Evolutionary conservation across 192 early-diverging fungal genomes (phyloP).

Genomic region (Rhizophagus clarus): DNA sequence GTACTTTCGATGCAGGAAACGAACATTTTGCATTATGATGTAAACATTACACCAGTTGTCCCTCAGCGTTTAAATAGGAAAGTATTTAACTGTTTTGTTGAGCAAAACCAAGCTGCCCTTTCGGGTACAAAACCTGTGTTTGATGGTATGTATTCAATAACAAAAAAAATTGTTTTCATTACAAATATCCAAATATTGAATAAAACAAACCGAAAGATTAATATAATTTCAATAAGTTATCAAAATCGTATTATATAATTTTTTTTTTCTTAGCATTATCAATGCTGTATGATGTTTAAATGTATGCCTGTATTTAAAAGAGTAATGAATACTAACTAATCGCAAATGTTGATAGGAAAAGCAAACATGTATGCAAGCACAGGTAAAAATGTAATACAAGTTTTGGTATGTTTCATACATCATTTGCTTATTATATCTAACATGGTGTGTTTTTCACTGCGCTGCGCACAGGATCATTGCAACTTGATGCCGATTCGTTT

Average conservation of each 20-base stretch:
- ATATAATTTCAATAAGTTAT: too few species aligned
- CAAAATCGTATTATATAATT: too few species aligned
- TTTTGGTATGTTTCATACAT: too few species aligned
- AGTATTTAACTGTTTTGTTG: slow-evolving; percentile 68
- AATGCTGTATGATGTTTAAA: too few species aligned
- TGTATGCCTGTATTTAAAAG: too few species aligned
- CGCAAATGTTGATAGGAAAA: slow-evolving; percentile 76
- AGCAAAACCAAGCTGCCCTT: slow-evolving; percentile 51
- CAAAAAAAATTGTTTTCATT: too few species aligned
- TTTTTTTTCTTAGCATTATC: too few species aligned
- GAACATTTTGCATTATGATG: slow-evolving; percentile 83
- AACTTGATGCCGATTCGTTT: slow-evolving; percentile 55
- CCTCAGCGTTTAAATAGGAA: slow-evolving; percentile 72
- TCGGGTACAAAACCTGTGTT: slow-evolving; percentile 70
- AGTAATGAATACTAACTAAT: neutral
- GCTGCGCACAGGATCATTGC: slow-evolving; percentile 52
- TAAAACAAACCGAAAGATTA: too few species aligned
- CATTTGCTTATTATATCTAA: too few species aligned
- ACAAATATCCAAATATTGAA: too few species aligned
- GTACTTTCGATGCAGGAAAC: slow-evolving; percentile 60
- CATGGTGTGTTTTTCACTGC: too few species aligned
- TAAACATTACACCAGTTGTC: slow-evolving; percentile 73
- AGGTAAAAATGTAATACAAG: too few species aligned
- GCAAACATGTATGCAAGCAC: slow-evolving; percentile 77
- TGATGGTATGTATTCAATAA: slow-evolving; percentile 48